A percentile compares a stretch with the other conserved stretches of the same genome.
Evolutionary conservation across 2,329 filamentous ascomycete species (phyloP).

Genomic region (Sporothrix brunneoviolacea): DNA sequence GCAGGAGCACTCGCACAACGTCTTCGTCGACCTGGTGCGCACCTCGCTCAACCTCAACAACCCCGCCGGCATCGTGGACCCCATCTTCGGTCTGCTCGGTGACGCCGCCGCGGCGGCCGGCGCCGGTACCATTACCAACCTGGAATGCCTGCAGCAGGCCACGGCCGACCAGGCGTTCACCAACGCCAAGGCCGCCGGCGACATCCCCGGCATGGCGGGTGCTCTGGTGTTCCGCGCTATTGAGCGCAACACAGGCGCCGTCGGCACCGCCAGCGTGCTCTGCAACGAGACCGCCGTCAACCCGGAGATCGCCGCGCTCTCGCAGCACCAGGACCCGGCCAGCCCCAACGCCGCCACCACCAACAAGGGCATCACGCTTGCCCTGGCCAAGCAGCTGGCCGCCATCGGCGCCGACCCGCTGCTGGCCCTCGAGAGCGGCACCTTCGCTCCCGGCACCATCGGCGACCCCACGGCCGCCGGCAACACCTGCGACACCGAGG

Average conservation of each 20-base stretch:
- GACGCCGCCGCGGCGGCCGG: slow-evolving; percentile 32
- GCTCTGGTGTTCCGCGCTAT: slow-evolving; percentile 48
- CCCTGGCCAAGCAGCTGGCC: slow-evolving; percentile 53
- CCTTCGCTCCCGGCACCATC: slow-evolving; percentile 51
- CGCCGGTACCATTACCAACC: slow-evolving; percentile 31
- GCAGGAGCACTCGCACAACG: slow-evolving; percentile 45
- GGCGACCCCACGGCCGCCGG: slow-evolving; percentile 37
- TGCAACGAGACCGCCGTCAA: slow-evolving; percentile 53
- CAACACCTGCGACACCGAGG: slow-evolving; percentile 46
- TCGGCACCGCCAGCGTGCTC: slow-evolving; percentile 50
- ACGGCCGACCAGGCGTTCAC: slow-evolving; percentile 55
- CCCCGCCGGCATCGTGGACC: slow-evolving; percentile 39
- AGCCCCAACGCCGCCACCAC: slow-evolving; percentile 41
- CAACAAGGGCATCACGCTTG: slow-evolving; percentile 57
- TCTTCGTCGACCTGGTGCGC: slow-evolving; percentile 34
- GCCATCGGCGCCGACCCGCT: slow-evolving; percentile 56
- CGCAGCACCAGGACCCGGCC: slow-evolving; percentile 63
- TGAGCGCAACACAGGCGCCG: slow-evolving; percentile 54
- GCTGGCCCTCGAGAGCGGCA: slow-evolving; percentile 54
- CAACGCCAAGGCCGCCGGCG: slow-evolving; percentile 49
- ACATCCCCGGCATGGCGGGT: slow-evolving; percentile 45
- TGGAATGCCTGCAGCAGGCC: slow-evolving; percentile 53
- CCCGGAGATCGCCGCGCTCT: slow-evolving; percentile 57
- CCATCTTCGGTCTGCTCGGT: slow-evolving; percentile 45
- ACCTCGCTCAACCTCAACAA: slow-evolving; percentile 38